Conservation (phyloP, 225 moss, liverwort and hornwort genomes). For the Sphagnum contortum region DNA sequence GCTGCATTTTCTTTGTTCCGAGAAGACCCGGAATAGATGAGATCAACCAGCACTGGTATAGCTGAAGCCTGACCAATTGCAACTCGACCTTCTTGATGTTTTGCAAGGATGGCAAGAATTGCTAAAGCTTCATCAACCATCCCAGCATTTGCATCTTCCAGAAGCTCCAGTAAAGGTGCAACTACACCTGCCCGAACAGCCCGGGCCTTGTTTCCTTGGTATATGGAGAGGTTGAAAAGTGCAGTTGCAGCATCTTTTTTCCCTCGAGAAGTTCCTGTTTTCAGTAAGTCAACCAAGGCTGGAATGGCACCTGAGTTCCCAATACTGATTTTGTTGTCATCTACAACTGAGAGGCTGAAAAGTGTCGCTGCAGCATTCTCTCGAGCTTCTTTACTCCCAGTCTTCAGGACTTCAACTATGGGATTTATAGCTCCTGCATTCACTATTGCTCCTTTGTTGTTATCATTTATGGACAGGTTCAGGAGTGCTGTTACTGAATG, state of each 20-base stretch:
- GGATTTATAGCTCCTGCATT: constrained; percentile 55
- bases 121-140: constrained; percentile 71
- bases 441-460: constrained; percentile 54
- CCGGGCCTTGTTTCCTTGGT: constrained; percentile 51
- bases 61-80: constrained; percentile 46
- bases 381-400: constrained; percentile 56
- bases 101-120: constrained; percentile 47
- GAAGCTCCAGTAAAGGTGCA: constrained; percentile 45
- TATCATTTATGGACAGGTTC: constrained; percentile 58
- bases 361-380: constrained; percentile 66
- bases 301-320: constrained; percentile 57
- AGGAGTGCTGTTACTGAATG: constrained; percentile 64
- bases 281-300: constrained; percentile 49
- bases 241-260: constrained; percentile 65
- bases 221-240: constrained; percentile 45
- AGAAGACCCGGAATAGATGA: constrained; percentile 39
- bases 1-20: constrained; percentile 52
- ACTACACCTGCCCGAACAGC: constrained; percentile 52
- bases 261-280: constrained; percentile 51
- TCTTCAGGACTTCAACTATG: constrained; percentile 62
- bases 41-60: constrained; percentile 36
- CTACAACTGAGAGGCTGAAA: constrained; percentile 53
- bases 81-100: constrained; percentile 45
- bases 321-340: constrained; percentile 54
- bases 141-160: constrained; percentile 32